These are phyloP conservation scores for Lentinus tigrinus DNA, from an alignment of 768 basidiomycete species.

Conservation along the genomic window DNA sequence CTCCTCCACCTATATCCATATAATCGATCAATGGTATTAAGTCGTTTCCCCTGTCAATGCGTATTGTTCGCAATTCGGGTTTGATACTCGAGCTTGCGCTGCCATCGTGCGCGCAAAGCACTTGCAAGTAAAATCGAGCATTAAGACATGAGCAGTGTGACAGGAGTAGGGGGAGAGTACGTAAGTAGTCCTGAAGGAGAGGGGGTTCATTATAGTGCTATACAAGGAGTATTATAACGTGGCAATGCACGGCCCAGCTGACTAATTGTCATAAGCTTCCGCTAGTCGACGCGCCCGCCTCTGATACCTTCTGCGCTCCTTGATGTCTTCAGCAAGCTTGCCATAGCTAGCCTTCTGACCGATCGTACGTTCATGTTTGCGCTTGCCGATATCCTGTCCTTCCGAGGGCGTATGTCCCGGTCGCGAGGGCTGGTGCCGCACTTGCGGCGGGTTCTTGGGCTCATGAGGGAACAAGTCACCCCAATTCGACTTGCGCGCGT, in stretches of 20 bases:
- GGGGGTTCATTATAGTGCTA: neutral
- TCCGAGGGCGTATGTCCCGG: slow-evolving; percentile 26
- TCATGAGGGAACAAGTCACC: slow-evolving; percentile 94
- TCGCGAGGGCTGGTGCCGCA: slow-evolving; percentile 48
- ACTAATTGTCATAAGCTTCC: neutral
- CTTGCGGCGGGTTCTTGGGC: slow-evolving; percentile 75
- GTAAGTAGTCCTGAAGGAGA: neutral
- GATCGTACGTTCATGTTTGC: slow-evolving; percentile 29
- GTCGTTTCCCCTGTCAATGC: too few species aligned
- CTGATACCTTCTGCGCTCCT: slow-evolving; percentile 36
- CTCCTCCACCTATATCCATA: neutral
- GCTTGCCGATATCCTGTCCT: slow-evolving; percentile 60
- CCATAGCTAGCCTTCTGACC: slow-evolving; percentile 36
- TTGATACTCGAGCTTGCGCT: too few species aligned
- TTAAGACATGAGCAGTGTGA: too few species aligned
- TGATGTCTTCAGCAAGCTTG: slow-evolving; percentile 38
- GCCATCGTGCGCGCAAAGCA: too few species aligned
- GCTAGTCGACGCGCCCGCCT: slow-evolving; percentile 1
- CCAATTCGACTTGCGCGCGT: slow-evolving; percentile 91
- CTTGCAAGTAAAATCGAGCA: too few species aligned
- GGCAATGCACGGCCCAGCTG: neutral
- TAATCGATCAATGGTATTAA: neutral
- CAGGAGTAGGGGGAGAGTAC: too few species aligned
- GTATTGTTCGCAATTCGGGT: too few species aligned
- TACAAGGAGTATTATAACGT: neutral